Evolutionary conservation across 1,284 basidiomycete genomes (phyloP).

Genomic region (Rhodotorula sp.): DNA sequence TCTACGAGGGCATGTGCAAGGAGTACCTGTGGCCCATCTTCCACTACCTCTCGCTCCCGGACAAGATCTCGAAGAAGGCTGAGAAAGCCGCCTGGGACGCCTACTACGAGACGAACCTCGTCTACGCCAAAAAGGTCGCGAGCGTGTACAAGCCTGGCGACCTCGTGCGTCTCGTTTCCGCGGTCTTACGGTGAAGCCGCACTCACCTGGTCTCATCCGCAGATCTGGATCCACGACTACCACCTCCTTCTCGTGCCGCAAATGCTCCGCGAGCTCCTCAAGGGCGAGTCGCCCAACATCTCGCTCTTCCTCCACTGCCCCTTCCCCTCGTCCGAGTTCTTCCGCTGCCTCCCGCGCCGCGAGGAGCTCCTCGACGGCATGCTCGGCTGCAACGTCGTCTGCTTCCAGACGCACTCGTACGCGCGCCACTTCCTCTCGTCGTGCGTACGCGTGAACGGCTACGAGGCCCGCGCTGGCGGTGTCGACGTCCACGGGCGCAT

Average conservation of each 20-base stretch:
- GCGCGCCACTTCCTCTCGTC: constrained; percentile 91
- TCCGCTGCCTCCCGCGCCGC: constrained; percentile 87
- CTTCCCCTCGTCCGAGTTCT: constrained; percentile 95
- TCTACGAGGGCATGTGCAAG: constrained; percentile 83
- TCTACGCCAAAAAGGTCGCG: constrained; percentile 77
- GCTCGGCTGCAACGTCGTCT: constrained; percentile 93
- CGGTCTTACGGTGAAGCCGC: constrained; percentile 64
- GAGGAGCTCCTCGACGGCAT: constrained; percentile 96
- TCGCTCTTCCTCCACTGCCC: constrained; percentile 97
- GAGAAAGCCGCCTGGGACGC: constrained; percentile 78
- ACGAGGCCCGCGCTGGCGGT: constrained; percentile 77
- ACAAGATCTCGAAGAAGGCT: constrained; percentile 62
- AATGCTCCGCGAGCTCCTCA: constrained; percentile 74
- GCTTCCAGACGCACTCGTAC: constrained; percentile 95
- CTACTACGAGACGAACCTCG: constrained; percentile 81
- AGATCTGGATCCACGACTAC: constrained; percentile 59
- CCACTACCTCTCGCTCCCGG: constrained; percentile 80
- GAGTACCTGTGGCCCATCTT: constrained; percentile 85
- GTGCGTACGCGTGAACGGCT: constrained; percentile 93
- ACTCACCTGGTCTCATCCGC: constrained; percentile 54
- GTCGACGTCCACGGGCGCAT: constrained; percentile 90
- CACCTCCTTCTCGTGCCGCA: constrained; percentile 88
- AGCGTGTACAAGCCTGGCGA: constrained; percentile 81
- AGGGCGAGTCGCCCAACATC: constrained; percentile 67
- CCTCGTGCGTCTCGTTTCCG: constrained; percentile 53